Percentiles rank a stretch among this genome's conserved stretches.
Evolutionary conservation across 179 eudicot species (phyloP).

Genomic region (Patellifolia procumbens): DNA sequence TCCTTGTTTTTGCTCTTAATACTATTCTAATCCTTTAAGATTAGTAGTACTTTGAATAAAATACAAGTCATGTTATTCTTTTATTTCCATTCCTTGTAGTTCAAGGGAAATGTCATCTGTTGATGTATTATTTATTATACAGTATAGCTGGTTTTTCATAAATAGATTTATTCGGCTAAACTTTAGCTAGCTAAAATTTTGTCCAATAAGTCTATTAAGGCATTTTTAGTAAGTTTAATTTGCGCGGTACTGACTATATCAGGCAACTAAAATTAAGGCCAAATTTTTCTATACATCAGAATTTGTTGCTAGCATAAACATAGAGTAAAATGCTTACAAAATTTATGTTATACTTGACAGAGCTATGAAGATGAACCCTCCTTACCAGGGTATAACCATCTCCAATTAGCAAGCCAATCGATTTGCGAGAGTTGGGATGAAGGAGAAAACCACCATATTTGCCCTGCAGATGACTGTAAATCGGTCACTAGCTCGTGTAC

Average conservation of each 20-base stretch:
- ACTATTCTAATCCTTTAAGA: background rate
- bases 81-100: background rate
- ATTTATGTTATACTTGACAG: slow-evolving; percentile 36
- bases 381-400: slow-evolving; percentile 57
- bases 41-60: slow-evolving; percentile 19
- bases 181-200: too few species aligned
- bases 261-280: too few species aligned
- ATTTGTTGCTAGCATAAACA: too few species aligned
- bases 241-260: too few species aligned
- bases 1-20: too few species aligned
- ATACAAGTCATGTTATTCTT: background rate
- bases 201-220: too few species aligned
- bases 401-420: slow-evolving; percentile 46
- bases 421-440: slow-evolving; percentile 66
- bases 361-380: slow-evolving; percentile 83
- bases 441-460: slow-evolving; percentile 38
- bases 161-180: too few species aligned
- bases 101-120: background rate
- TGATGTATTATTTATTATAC: background rate
- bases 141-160: background rate
- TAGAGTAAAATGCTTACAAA: background rate
- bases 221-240: too few species aligned
- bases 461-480: slow-evolving; percentile 52
- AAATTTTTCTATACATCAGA: too few species aligned
- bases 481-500: slow-evolving; percentile 56